Conservation (phyloP, 2,329 filamentous ascomycete genomes). For the Sporothrix pallida region DNA sequence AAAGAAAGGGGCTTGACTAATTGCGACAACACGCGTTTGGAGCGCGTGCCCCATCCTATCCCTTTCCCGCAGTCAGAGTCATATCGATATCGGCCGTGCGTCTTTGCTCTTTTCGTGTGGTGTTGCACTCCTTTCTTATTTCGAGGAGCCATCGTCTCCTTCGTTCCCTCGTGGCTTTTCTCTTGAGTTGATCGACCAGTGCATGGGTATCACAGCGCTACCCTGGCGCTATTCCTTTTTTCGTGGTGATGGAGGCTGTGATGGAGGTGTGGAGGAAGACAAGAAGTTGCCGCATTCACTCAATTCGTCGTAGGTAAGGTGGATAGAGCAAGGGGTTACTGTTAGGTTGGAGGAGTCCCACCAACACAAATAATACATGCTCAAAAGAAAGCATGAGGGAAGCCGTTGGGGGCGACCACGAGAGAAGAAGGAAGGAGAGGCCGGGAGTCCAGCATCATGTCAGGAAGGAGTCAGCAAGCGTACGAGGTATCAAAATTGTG, state of each 20-base stretch:
- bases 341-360: not conserved
- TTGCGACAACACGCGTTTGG: slow-evolving; percentile 10
- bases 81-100: not conserved
- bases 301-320: not conserved
- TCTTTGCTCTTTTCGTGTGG: not conserved
- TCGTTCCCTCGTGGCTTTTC: slow-evolving; percentile 8
- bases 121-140: not conserved
- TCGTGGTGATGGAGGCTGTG: slow-evolving; percentile 19
- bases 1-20: slow-evolving; percentile 6
- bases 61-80: not conserved
- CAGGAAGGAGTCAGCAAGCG: not conserved
- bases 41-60: slow-evolving; percentile 1
- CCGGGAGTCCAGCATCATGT: not conserved
- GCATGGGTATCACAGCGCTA: slow-evolving; percentile 9
- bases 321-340: not conserved
- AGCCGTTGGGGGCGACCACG: slow-evolving; percentile 5
- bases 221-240: not conserved
- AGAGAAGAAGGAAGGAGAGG: not conserved
- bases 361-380: slow-evolving; percentile 7
- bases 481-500: not conserved
- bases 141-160: not conserved
- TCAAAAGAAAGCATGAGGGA: not conserved
- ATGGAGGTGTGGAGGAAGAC: slow-evolving; percentile 22
- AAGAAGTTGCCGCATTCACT: not conserved
- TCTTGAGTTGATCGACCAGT: slow-evolving; percentile 4